Evolutionary conservation across 2,329 filamentous ascomycete genomes (phyloP), one percentile per base, ranked within the genome.

Genomic region (Cercospora janseana): DNA sequence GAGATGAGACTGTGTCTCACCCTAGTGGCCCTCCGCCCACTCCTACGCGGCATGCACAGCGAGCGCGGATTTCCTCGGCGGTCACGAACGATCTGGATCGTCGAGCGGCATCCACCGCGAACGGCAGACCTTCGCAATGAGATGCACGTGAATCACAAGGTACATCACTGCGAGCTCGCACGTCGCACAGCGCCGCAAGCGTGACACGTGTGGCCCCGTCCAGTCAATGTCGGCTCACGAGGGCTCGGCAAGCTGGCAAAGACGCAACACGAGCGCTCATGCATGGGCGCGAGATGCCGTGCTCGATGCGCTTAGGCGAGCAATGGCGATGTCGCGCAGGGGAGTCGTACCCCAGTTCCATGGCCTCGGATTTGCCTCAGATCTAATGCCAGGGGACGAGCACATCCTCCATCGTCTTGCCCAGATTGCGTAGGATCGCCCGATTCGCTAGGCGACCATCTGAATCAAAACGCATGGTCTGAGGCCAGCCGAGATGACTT

Each of bases 391-490:
- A 42, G 52, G 47, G 52, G 52, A 40, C 29, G 21, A 52, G 40
- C 49, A 41, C 20, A 29, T 47, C 23, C 31, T 49, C 50, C 50
- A 43, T 56, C 54, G 43, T 52, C 43, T 27, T 28, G 34, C 40
- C 35, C 31, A 49, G 51, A 54, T 54, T 48, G 54, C 54, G 54
- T 45, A 45, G 44, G 45, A 45, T 40, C 45, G 37, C 40, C 54
- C 54, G 54, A 54, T 57, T 49, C 51, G 51, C 41, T 42, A 43
- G 34, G 8, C 24, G 51, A n/a, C 35, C 49, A 32, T 29, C 13
- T 27, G 10, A 18, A 44, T 15, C 10, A 37, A 35, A 40, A 29
- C 31, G 18, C 28, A 23, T 18, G n/a, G 29, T 43, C 44, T 49
- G 54, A 51, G 38, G 41, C 38, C 34, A 42, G 21, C 42, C 54